Base-by-base conservation (phyloP, 768 basidiomycete genomes). In the Lactifluus subvellereus region DNA sequence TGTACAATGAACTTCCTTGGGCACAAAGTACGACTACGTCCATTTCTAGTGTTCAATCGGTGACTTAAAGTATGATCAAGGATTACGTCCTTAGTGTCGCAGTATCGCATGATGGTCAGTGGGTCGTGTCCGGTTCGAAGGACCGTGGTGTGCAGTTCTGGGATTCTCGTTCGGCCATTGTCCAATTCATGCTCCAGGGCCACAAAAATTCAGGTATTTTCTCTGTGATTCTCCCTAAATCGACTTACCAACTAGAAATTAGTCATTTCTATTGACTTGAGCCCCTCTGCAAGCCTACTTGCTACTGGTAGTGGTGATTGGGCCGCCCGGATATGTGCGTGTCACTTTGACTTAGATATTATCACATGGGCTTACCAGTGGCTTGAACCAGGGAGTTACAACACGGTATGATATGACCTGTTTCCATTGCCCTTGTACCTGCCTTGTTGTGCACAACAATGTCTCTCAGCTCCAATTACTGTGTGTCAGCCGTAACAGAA, bases 61-160 rank as follows among this genome's bases (percentile, higher is more conserved):
- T 61, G 49, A 43, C 55, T 32, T 30, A 32, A 47, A 61, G 68
- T 22, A 66, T 54, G 51, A 54, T 49, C 52, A 33, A 85, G 84
- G 87, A 89, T 72, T 89, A 87, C 62, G 87, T 89, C 62, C 78
- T 89, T 55, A 84, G 83, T 51, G 86, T 87, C 51, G 85, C 85
- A 20, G 91, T 94, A 53, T 93, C 91, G 51, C 89, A 93, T 66
- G 95, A 98, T 74, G 92, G 91, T 4, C 85, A 91, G 67, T 89
- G 94, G 91, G 88, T 98, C 68, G 95, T 97, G 11, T 94, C 92
- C 11, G 96, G 97, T 56, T 88, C 86, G 40, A 98, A 98, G 77
- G 97, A 99, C 73, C 89, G 97, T 13, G 89, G 93, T 0, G 94
- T 99, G 59, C 92, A 95, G 73, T 94, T 96, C 72, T 93, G 91